A percentile compares a stretch with the other conserved stretches of the same genome.
Evolutionary conservation across 2,329 filamentous ascomycete species (phyloP).

Genomic region (Onygenales sp.): DNA sequence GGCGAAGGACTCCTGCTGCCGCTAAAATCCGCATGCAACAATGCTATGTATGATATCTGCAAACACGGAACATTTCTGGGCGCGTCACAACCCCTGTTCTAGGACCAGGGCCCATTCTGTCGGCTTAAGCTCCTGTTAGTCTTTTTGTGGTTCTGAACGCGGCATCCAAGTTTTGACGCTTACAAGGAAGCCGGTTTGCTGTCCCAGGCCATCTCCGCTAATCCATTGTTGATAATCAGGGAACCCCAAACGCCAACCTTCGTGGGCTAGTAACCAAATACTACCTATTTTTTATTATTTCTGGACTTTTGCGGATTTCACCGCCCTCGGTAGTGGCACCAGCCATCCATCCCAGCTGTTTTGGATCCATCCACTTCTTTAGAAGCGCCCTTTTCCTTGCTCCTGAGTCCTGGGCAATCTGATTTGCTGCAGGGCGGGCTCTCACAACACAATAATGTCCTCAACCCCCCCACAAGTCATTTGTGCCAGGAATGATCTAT

Average conservation of each 20-base stretch:
- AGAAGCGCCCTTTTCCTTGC: background rate
- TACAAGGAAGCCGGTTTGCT: conserved; percentile 1
- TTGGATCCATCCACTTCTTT: background rate
- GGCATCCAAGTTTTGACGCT: background rate
- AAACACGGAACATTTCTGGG: conserved; percentile 2
- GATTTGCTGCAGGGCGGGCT: background rate
- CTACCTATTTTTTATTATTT: background rate
- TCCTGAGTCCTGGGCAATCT: background rate
- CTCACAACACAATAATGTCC: background rate
- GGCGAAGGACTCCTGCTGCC: background rate
- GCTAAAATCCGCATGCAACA: conserved; percentile 1
- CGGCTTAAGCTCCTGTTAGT: background rate
- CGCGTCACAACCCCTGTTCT: conserved; percentile 1
- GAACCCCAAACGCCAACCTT: conserved; percentile 1
- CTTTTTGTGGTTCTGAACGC: background rate
- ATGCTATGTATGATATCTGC: conserved; percentile 1
- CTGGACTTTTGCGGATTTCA: background rate
- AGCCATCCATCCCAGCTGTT: background rate
- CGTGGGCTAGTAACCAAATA: background rate
- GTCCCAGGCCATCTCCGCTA: background rate
- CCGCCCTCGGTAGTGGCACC: background rate
- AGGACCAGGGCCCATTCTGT: background rate
- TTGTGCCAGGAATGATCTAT: background rate
- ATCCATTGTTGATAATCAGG: background rate
- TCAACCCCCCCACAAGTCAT: background rate